phyloP scores from a whole-genome alignment of 2,329 filamentous ascomycete species.

The Aureobasidium sp. region DNA sequence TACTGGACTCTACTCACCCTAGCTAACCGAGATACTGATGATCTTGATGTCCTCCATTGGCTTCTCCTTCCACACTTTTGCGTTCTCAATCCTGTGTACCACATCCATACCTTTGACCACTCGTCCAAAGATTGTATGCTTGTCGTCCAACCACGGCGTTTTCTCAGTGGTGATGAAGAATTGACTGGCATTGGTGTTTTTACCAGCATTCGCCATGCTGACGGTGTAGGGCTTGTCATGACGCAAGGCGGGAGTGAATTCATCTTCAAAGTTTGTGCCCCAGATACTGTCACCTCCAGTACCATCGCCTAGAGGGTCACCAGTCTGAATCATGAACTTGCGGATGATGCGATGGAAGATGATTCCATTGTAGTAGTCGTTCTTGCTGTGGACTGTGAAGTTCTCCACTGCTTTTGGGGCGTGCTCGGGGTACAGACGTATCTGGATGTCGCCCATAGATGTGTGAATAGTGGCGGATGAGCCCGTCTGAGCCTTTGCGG shows the following conservation, averaged over 20 bases:
- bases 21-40: slow-evolving; percentile 60
- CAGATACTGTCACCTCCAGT: slow-evolving; percentile 89
- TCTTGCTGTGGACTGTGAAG: slow-evolving; percentile 84
- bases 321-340: slow-evolving; percentile 96
- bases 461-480: slow-evolving; percentile 83
- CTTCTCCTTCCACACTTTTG: slow-evolving; percentile 80
- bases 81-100: slow-evolving; percentile 91
- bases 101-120: slow-evolving; percentile 88
- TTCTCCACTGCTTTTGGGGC: slow-evolving; percentile 96
- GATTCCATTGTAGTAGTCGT: slow-evolving; percentile 93
- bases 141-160: slow-evolving; percentile 90
- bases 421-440: slow-evolving; percentile 86
- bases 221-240: slow-evolving; percentile 96
- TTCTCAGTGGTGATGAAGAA: slow-evolving; percentile 99
- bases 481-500: slow-evolving; percentile 60
- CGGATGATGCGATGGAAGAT: slow-evolving; percentile 96
- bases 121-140: slow-evolving; percentile 93
- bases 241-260: slow-evolving; percentile 73
- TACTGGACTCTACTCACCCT: not conserved
- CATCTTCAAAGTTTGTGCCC: slow-evolving; percentile 88
- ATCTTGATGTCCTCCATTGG: slow-evolving; percentile 97
- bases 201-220: slow-evolving; percentile 96
- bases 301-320: slow-evolving; percentile 80
- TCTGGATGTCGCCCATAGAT: slow-evolving; percentile 85
- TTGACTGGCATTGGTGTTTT: slow-evolving; percentile 90